phyloP scores from a whole-genome alignment of 352 stramenopile genomes.

The Sclerospora graminicola region DNA sequence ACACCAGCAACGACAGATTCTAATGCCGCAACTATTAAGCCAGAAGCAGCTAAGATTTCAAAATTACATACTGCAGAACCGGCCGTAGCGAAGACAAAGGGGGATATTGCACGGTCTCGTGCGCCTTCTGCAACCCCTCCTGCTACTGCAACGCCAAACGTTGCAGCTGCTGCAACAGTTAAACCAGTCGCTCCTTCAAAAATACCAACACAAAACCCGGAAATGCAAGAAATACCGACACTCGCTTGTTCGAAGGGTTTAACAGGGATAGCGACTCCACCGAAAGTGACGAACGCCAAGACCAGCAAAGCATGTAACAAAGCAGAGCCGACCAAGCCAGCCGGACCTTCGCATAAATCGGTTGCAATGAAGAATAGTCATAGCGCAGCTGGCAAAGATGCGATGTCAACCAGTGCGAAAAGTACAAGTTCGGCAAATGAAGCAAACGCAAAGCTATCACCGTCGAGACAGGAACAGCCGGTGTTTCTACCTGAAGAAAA shows the following conservation, averaged over 20 bases:
- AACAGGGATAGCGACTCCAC: neutral
- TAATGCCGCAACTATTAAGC: too few species aligned
- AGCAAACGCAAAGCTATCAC: conserved; percentile 5
- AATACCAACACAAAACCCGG: conserved; percentile 21
- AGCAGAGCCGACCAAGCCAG: conserved; percentile 8
- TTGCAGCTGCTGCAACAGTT: neutral
- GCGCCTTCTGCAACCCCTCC: neutral
- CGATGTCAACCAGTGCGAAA: neutral
- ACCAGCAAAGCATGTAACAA: conserved; percentile 2
- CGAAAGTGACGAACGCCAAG: conserved; percentile 4
- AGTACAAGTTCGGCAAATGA: conserved; percentile 2
- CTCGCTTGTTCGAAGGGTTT: neutral
- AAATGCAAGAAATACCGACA: conserved; percentile 14
- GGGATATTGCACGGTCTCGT: too few species aligned
- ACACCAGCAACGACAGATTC: neutral
- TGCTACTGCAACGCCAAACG: neutral
- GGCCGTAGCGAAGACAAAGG: too few species aligned
- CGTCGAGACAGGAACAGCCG: conserved; percentile 1
- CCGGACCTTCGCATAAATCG: neutral
- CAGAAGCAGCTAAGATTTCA: too few species aligned
- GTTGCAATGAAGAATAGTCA: conserved; percentile 12
- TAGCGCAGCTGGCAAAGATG: conserved; percentile 11
- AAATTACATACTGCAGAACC: too few species aligned
- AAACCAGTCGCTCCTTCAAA: neutral
- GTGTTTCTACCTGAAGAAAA: conserved; percentile 1